These are phyloP conservation scores for Alternaria arbusti DNA, from an alignment of 2,329 filamentous ascomycete species.

Conservation along the genomic window DNA sequence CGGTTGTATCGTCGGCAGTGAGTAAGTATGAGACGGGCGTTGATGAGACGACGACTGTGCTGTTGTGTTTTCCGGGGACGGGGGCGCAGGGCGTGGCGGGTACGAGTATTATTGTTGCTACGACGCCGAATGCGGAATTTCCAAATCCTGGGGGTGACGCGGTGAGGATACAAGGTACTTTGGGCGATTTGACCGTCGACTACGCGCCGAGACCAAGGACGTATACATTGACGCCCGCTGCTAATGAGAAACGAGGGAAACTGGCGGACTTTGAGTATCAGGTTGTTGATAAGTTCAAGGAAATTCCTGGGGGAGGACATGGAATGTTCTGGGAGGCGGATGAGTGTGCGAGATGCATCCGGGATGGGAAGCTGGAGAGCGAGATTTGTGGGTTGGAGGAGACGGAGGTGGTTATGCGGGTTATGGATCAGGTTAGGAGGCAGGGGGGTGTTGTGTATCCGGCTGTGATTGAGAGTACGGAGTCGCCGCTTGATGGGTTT, in stretches of 20 bases:
- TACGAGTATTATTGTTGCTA: constrained; percentile 47
- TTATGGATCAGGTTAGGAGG: constrained; percentile 72
- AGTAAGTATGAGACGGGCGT: constrained; percentile 74
- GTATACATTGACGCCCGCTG: constrained; percentile 67
- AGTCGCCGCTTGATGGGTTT: constrained; percentile 35
- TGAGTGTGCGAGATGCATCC: constrained; percentile 74
- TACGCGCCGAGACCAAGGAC: constrained; percentile 70
- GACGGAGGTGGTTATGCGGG: constrained; percentile 84
- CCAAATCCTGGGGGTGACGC: constrained; percentile 61
- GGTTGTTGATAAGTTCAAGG: constrained; percentile 49
- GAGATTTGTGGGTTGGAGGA: constrained; percentile 68
- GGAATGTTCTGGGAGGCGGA: constrained; percentile 93
- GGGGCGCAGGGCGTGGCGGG: constrained; percentile 73
- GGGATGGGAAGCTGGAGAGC: constrained; percentile 81
- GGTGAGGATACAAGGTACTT: constrained; percentile 77
- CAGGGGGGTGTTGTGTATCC: constrained; percentile 69
- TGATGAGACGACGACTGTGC: constrained; percentile 76
- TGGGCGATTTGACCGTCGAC: constrained; percentile 80
- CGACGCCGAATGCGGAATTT: constrained; percentile 60
- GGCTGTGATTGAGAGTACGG: constrained; percentile 66
- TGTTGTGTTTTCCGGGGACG: constrained; percentile 71
- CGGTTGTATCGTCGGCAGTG: constrained; percentile 68
- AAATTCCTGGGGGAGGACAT: constrained; percentile 65
- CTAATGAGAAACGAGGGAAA: constrained; percentile 67
- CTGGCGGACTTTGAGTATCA: constrained; percentile 56